A percentile compares a stretch with the other conserved stretches of the same genome.
phyloP scores from a whole-genome alignment of 176 grass and related monocot genomes.

The Coix lacrymajobi region DNA sequence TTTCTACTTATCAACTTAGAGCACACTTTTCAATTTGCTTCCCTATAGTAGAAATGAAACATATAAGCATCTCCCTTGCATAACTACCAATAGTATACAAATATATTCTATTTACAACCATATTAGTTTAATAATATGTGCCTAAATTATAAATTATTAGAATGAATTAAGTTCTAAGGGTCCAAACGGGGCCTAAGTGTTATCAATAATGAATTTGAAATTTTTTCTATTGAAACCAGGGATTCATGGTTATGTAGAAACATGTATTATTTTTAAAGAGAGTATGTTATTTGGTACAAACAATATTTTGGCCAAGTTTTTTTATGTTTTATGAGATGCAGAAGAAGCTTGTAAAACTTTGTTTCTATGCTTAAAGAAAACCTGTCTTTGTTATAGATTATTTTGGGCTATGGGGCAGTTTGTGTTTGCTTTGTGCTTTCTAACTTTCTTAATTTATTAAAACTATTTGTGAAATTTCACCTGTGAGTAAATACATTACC shows the following conservation, averaged over 20 bases:
- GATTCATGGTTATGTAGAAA: not conserved
- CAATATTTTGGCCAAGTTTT: not conserved
- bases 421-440: not conserved
- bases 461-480: not conserved
- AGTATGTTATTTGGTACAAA: slow-evolving; percentile 4
- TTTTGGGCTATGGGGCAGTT: not conserved
- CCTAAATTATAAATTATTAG: no score
- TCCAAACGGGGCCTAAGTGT: no score
- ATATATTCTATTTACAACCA: no score
- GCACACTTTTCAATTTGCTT: no score
- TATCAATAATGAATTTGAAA: not conserved
- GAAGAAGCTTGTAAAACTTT: not conserved
- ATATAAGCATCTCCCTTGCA: no score
- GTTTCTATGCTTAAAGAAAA: not conserved
- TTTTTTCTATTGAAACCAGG: not conserved
- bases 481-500: not conserved
- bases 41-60: no score
- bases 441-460: not conserved
- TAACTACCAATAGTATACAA: no score
- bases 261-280: not conserved
- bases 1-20: no score
- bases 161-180: no score
- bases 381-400: not conserved
- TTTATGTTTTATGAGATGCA: not conserved
- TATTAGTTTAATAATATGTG: no score